A percentile compares a stretch with the other conserved stretches of the same genome.
phyloP scores from a whole-genome alignment of 768 basidiomycete genomes.

The Termitomyces sp. region DNA sequence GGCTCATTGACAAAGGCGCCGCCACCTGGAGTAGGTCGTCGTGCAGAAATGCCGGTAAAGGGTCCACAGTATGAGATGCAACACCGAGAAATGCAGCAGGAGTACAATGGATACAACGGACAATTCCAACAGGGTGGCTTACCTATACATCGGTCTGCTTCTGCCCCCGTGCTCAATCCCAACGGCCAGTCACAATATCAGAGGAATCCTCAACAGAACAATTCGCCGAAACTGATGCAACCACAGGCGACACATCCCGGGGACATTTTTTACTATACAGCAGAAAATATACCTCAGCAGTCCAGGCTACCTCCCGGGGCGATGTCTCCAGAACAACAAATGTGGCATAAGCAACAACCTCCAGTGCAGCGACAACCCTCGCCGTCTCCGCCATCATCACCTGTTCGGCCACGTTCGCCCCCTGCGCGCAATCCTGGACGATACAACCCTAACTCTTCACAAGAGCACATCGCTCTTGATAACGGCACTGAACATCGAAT shows the following conservation, averaged over 20 bases:
- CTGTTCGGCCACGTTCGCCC: slow-evolving; percentile 49
- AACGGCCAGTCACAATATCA: slow-evolving; percentile 27
- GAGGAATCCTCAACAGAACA: slow-evolving; percentile 24
- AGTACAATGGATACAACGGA: slow-evolving; percentile 54
- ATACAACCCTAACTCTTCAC: slow-evolving; percentile 29
- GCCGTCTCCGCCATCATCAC: slow-evolving; percentile 24
- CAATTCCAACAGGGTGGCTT: slow-evolving; percentile 27
- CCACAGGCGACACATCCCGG: slow-evolving; percentile 24
- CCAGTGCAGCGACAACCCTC: slow-evolving; percentile 25
- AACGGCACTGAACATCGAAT: slow-evolving; percentile 29
- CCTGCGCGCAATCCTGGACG: slow-evolving; percentile 31
- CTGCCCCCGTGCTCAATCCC: slow-evolving; percentile 18
- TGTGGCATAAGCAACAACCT: slow-evolving; percentile 17
- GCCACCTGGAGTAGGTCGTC: slow-evolving; percentile 46
- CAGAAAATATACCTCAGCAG: slow-evolving; percentile 30
- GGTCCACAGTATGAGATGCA: slow-evolving; percentile 95
- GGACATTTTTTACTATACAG: slow-evolving; percentile 36
- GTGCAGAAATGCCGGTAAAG: slow-evolving; percentile 83
- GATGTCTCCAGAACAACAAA: slow-evolving; percentile 49
- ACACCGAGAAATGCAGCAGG: slow-evolving; percentile 88
- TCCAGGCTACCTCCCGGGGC: slow-evolving; percentile 53
- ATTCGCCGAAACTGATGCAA: slow-evolving; percentile 18
- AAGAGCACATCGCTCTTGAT: slow-evolving; percentile 26
- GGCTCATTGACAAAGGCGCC: slow-evolving; percentile 67
- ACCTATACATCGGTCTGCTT: slow-evolving; percentile 20